Percentiles rank a stretch among this genome's conserved stretches.
Evolutionary conservation across 331 rosid species (phyloP).

Genomic region (Rhamnella rubrinervis): DNA sequence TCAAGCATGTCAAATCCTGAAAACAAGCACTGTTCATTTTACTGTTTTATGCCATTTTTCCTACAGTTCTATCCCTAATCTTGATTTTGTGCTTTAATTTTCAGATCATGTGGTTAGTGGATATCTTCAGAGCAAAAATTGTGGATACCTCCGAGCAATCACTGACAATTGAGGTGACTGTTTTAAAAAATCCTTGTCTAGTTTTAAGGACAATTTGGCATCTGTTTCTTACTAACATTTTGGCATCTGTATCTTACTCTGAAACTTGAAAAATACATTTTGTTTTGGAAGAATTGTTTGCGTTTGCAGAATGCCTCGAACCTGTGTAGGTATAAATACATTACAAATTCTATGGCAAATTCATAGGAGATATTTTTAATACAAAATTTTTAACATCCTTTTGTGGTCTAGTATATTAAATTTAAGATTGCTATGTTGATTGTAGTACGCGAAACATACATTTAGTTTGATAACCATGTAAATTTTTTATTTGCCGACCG

Average conservation of each 20-base stretch:
- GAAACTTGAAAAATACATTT: slow-evolving; percentile 3
- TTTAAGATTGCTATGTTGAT: too few species aligned
- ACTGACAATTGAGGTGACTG: slow-evolving; percentile 55
- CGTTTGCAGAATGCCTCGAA: not conserved
- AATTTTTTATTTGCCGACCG: not conserved
- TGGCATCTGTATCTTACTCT: not conserved
- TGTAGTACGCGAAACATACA: not conserved
- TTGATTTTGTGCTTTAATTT: slow-evolving; percentile 9
- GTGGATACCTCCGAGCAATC: slow-evolving; percentile 56
- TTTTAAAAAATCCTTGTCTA: not conserved
- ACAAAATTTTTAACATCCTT: too few species aligned
- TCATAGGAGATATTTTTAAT: not conserved
- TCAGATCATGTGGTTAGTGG: slow-evolving; percentile 65
- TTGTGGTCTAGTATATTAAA: too few species aligned
- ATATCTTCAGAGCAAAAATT: slow-evolving; percentile 54
- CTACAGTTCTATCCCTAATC: slow-evolving; percentile 1
- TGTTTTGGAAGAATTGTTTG: not conserved
- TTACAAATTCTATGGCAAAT: not conserved
- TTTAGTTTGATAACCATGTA: too few species aligned
- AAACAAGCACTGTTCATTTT: too few species aligned
- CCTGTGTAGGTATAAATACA: not conserved
- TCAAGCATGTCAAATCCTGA: too few species aligned
- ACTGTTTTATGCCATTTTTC: slow-evolving; percentile 3
- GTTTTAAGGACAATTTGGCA: not conserved
- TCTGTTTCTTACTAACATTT: not conserved